phyloP scores from a whole-genome alignment of 2,329 filamentous ascomycete genomes.

The Sporothrix phasma region DNA sequence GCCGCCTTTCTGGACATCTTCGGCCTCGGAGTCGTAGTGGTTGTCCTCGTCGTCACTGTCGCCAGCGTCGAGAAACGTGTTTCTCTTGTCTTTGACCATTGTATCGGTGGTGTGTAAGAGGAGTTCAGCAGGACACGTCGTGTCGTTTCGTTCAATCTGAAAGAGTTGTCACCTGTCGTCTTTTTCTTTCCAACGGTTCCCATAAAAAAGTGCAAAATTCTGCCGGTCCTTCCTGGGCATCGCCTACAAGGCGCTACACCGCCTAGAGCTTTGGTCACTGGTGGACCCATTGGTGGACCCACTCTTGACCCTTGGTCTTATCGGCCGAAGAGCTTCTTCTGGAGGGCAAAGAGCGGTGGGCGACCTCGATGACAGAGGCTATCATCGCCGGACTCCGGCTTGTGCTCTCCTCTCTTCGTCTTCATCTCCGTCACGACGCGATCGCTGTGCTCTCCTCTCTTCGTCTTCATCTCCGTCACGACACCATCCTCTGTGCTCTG shows the following conservation, averaged over 20 bases:
- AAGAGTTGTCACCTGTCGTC: neutral
- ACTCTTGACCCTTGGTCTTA: neutral
- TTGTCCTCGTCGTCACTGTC: constrained; percentile 50
- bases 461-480: no score
- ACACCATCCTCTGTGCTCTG: no score
- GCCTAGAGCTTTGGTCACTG: neutral
- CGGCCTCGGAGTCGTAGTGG: constrained; percentile 55
- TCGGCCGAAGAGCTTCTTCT: no score
- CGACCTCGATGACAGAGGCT: neutral
- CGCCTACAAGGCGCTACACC: constrained; percentile 4
- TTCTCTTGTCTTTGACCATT: constrained; percentile 61
- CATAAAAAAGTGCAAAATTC: neutral
- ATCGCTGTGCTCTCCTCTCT: neutral
- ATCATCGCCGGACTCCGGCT: neutral
- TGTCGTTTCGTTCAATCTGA: neutral
- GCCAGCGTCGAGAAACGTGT: constrained; percentile 57
- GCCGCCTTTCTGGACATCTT: constrained; percentile 57
- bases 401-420: neutral
- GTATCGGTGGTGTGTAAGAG: neutral
- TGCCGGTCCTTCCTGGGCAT: neutral
- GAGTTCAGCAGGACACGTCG: neutral
- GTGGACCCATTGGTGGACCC: neutral
- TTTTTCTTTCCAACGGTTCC: neutral
- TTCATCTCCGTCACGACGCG: neutral
- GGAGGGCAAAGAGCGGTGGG: neutral